phyloP scores from a whole-genome alignment of 805 yeast genomes.

The Spathaspora boniae region DNA sequence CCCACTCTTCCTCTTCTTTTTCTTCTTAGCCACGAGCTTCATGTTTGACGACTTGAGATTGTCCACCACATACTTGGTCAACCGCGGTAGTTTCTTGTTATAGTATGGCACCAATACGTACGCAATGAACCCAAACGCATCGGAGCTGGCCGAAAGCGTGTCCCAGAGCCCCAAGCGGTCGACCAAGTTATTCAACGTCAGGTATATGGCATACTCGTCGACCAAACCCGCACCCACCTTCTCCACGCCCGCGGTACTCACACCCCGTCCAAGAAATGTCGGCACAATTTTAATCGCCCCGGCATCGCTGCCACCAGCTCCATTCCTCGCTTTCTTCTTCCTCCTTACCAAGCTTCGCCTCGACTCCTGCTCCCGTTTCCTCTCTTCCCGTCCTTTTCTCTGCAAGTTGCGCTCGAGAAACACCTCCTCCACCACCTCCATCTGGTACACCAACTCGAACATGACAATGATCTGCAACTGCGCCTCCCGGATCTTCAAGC shows the following conservation, averaged over 20 bases:
- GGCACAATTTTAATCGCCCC: conserved; percentile 41
- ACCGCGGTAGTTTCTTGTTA: conserved; percentile 44
- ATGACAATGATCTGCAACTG: conserved; percentile 50
- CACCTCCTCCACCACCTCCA: conserved; percentile 32
- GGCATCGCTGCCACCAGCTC: no score
- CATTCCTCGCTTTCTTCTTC: conserved; percentile 12
- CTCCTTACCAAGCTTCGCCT: conserved; percentile 20
- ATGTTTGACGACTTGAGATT: conserved; percentile 48
- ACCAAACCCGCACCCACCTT: conserved; percentile 12
- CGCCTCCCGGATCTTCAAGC: conserved; percentile 52
- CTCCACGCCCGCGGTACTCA: conserved; percentile 9
- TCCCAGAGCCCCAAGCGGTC: conserved; percentile 57
- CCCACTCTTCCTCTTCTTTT: conserved; percentile 1
- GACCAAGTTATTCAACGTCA: conserved; percentile 39
- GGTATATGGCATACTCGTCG: conserved; percentile 16
- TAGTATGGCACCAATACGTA: conserved; percentile 54
- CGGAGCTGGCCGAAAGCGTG: conserved; percentile 31
- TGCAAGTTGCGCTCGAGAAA: conserved; percentile 24
- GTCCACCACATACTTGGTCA: conserved; percentile 43
- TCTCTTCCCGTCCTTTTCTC: conserved; percentile 27
- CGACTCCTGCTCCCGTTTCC: conserved; percentile 15
- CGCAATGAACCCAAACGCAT: conserved; percentile 45
- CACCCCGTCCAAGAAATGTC: conserved; percentile 42
- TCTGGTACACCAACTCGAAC: conserved; percentile 40
- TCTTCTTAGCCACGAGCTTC: conserved; percentile 16